Evolutionary conservation across 139 green algal species (phyloP), one percentile per base, ranked within the genome.

Genomic region (Diplosphaera chodatii): DNA sequence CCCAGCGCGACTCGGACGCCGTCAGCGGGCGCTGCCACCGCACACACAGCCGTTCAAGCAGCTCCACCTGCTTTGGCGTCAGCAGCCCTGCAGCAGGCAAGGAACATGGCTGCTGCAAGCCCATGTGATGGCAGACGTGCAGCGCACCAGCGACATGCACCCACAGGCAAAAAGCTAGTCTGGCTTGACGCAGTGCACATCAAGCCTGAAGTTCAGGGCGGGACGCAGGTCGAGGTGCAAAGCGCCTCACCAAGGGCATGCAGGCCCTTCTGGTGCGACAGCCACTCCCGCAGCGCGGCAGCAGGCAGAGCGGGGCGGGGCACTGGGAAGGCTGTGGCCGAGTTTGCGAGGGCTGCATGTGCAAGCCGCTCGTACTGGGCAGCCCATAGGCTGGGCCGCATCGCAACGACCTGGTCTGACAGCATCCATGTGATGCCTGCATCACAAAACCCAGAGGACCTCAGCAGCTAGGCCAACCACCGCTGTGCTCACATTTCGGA

Each of bases 351-450:
- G n/a, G 31, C 31, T 22, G 72, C 21, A 10, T 67, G 67, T 1
- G 48, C 66, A 20, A 63, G 32, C 28, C 40, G 48, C 28, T 41
- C 40, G n/a, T 41, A 69, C 48, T 62, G 40, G 22, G 48, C 27
- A 31, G 40, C 48, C 79, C 79, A 84, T 23, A 23, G 25, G 22
- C 13, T 4, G n/a, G 71, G 40, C 2, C 29, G 16, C 75, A 81
- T 81, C 32, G 55, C 30, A 4, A 71, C 27, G 21, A 78, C 73
- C 70, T 77, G n/a, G 10, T 81, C 71, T 31, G 72, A 78, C 2
- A 83, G 34, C 41, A 82, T 33, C 75, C 80, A 84, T 1, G 79
- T 82, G 30, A 84, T 59, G 55, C 78, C 78, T 83, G 78, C n/a
- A n/a, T n/a, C n/a, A n/a, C n/a, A n/a, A n/a, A n/a, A n/a, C n/a